Evolutionary conservation across 495 filamentous ascomycete species (phyloP).

Genomic region (Neurospora discreta): DNA sequence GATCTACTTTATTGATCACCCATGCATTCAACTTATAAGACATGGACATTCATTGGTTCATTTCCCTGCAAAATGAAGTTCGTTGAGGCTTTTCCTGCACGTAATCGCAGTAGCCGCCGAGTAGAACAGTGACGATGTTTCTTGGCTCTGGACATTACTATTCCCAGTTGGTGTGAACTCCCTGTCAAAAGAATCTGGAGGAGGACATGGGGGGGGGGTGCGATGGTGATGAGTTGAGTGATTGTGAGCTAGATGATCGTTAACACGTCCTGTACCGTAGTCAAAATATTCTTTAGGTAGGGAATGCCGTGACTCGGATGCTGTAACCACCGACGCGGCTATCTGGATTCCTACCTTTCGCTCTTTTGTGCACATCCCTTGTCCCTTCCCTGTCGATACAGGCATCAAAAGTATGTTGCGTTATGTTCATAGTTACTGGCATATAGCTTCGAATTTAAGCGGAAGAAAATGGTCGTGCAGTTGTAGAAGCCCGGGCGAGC

Average conservation of each 20-base stretch:
- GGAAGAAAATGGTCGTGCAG: not conserved
- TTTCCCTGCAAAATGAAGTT: not conserved
- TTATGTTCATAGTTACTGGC: not conserved
- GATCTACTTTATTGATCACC: not conserved
- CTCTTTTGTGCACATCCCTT: not conserved
- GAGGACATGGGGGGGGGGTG: not conserved
- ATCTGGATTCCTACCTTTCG: not conserved
- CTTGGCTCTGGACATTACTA: not conserved
- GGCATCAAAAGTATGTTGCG: not conserved
- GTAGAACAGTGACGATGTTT: not conserved
- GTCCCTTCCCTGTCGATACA: not conserved
- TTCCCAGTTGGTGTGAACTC: not conserved
- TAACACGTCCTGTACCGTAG: not conserved
- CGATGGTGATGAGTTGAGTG: not conserved
- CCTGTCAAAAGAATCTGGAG: not conserved
- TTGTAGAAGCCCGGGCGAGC: not conserved
- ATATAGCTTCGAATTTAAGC: not conserved
- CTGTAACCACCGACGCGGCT: not conserved
- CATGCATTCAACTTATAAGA: not conserved
- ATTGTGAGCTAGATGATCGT: not conserved
- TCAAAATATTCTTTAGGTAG: not conserved
- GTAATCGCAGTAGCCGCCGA: slow-evolving; percentile 10
- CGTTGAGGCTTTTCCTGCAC: not conserved
- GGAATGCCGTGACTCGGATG: not conserved
- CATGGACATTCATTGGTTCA: not conserved